Conservation (phyloP, 257 asterid genomes). For the Solanum chaucha region DNA sequence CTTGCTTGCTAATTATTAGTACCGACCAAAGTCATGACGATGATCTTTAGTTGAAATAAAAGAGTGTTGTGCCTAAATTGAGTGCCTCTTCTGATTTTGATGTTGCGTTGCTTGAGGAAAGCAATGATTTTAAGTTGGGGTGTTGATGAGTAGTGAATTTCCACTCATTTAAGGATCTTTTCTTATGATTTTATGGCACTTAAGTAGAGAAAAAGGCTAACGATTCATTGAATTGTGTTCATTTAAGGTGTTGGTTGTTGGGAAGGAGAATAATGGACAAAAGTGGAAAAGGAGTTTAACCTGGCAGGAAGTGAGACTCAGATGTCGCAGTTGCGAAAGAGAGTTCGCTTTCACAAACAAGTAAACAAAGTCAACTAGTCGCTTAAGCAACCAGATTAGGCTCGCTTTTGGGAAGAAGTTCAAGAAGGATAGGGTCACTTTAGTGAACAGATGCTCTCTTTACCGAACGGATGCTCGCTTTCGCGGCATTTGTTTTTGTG, state of each 20-base stretch:
- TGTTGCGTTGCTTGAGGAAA: background rate
- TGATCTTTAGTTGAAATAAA: no score
- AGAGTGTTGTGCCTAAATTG: background rate
- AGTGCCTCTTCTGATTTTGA: no score
- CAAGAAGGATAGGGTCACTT: background rate
- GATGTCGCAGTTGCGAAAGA: background rate
- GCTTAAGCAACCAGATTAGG: background rate
- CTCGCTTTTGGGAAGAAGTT: no score
- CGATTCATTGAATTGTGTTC: background rate
- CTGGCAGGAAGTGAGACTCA: background rate
- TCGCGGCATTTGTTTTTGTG: background rate
- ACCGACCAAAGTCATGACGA: background rate
- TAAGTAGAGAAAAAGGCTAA: background rate
- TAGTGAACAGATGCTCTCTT: background rate
- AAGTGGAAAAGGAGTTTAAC: background rate
- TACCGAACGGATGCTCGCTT: no score
- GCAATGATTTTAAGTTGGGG: background rate
- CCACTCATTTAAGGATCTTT: background rate
- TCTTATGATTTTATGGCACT: background rate
- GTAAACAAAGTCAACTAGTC: background rate
- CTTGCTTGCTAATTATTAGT: background rate
- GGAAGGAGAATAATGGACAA: background rate
- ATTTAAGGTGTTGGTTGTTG: background rate
- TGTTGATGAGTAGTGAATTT: background rate
- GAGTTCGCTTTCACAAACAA: background rate